These are phyloP conservation scores for Penicillium sp. DNA, from an alignment of 2,329 filamentous ascomycete genomes.

Conservation along the genomic window DNA sequence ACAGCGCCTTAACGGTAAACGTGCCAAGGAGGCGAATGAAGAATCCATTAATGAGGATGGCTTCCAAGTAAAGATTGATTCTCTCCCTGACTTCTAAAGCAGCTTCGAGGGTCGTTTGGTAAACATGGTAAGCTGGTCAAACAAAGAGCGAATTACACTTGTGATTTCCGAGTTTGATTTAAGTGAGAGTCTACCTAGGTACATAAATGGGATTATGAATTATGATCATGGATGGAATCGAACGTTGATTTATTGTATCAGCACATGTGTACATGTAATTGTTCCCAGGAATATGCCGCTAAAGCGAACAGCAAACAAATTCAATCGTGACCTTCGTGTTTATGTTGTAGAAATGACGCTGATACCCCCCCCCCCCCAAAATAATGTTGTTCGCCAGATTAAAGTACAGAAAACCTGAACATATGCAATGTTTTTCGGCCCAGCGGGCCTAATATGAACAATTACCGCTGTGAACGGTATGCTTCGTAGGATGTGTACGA, in stretches of 20 bases:
- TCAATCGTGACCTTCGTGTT: slow-evolving; percentile 9
- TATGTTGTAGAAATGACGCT: slow-evolving; percentile 4
- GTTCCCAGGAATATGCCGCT: neutral
- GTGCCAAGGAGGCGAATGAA: neutral
- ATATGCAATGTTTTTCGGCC: neutral
- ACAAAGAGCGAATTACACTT: neutral
- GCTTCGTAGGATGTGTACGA: slow-evolving; percentile 37
- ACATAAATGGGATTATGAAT: too few relatives aligned
- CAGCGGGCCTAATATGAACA: neutral
- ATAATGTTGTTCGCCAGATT: neutral
- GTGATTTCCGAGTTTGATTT: neutral
- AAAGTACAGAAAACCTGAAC: slow-evolving; percentile 1
- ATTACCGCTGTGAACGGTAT: slow-evolving; percentile 29
- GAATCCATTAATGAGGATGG: neutral
- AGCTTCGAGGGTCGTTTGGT: neutral
- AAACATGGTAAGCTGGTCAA: neutral
- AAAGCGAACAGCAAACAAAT: neutral
- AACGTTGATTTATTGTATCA: neutral
- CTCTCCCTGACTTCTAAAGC: neutral
- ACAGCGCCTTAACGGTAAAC: neutral
- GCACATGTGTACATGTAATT: neutral
- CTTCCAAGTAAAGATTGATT: neutral
- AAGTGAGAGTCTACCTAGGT: too few relatives aligned
- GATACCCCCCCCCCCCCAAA: neutral
- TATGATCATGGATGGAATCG: too few relatives aligned